These are phyloP conservation scores for Backusella morwellensis DNA, from an alignment of 192 early-diverging fungal genomes.

Conservation along the genomic window DNA sequence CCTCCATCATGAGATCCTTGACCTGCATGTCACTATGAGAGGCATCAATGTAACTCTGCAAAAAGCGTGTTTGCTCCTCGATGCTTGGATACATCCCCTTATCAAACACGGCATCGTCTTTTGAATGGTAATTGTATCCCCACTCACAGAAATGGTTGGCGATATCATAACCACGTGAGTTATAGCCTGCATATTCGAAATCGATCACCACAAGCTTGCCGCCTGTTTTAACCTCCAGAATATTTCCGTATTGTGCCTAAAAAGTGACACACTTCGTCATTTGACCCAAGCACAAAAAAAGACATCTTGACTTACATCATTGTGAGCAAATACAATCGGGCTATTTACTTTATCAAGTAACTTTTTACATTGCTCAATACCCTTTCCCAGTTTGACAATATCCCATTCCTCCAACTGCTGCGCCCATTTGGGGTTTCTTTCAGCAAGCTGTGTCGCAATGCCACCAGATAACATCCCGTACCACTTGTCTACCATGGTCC, in stretches of 20 bases:
- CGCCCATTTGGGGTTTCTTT: neutral
- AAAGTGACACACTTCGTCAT: neutral
- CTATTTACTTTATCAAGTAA: slow-evolving; percentile 37
- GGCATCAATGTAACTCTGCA: slow-evolving; percentile 57
- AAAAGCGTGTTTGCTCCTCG: slow-evolving; percentile 54
- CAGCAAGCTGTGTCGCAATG: neutral
- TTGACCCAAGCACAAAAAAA: neutral
- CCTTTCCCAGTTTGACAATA: slow-evolving; percentile 44
- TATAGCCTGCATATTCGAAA: slow-evolving; percentile 81
- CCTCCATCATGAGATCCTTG: slow-evolving; percentile 41
- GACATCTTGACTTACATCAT: slow-evolving; percentile 60
- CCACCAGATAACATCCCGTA: slow-evolving; percentile 35
- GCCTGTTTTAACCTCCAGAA: slow-evolving; percentile 57
- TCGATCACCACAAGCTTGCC: slow-evolving; percentile 72
- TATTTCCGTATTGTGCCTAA: slow-evolving; percentile 84
- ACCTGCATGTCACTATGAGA: neutral
- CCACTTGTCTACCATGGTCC: slow-evolving; percentile 68
- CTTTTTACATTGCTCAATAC: slow-evolving; percentile 46
- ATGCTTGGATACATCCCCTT: slow-evolving; percentile 49
- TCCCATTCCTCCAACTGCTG: slow-evolving; percentile 20
- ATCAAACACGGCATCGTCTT: slow-evolving; percentile 41
- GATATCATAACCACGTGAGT: slow-evolving; percentile 75
- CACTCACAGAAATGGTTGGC: slow-evolving; percentile 86
- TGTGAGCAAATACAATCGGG: slow-evolving; percentile 84
- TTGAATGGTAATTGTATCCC: slow-evolving; percentile 76